Conservation (phyloP, 768 basidiomycete genomes). For the Collybiopsis luxurians region DNA sequence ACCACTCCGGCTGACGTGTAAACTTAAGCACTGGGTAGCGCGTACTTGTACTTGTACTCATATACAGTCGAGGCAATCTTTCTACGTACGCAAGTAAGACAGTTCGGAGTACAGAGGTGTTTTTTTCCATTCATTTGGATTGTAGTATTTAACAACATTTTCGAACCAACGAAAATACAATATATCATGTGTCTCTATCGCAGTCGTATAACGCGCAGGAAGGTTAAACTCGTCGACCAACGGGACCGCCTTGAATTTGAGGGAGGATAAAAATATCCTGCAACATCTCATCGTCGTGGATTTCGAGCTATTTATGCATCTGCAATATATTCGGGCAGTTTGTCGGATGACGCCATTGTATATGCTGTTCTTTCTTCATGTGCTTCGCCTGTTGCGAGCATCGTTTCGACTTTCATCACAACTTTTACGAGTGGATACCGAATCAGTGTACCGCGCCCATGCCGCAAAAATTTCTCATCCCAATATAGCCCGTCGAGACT, state of each 20-base stretch:
- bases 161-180: too few relatives aligned
- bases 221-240: neutral
- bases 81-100: too few relatives aligned
- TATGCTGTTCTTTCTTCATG: too few relatives aligned
- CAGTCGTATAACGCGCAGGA: neutral
- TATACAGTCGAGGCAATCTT: too few relatives aligned
- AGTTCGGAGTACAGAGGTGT: too few relatives aligned
- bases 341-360: too few relatives aligned
- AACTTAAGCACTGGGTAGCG: too few relatives aligned
- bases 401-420: neutral
- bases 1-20: too few relatives aligned
- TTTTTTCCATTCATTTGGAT: too few relatives aligned
- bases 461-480: neutral
- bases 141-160: too few relatives aligned
- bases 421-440: constrained; percentile 4
- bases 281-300: constrained; percentile 5
- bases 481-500: neutral
- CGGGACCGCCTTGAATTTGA: constrained; percentile 2
- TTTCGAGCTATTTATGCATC: neutral
- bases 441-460: neutral
- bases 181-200: too few relatives aligned
- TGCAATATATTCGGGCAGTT: neutral
- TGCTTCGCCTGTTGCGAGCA: neutral
- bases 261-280: neutral
- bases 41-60: constrained; percentile 11